Base-by-base conservation (phyloP, 2,329 filamentous ascomycete genomes). In the Apiospora kogelbergensis region DNA sequence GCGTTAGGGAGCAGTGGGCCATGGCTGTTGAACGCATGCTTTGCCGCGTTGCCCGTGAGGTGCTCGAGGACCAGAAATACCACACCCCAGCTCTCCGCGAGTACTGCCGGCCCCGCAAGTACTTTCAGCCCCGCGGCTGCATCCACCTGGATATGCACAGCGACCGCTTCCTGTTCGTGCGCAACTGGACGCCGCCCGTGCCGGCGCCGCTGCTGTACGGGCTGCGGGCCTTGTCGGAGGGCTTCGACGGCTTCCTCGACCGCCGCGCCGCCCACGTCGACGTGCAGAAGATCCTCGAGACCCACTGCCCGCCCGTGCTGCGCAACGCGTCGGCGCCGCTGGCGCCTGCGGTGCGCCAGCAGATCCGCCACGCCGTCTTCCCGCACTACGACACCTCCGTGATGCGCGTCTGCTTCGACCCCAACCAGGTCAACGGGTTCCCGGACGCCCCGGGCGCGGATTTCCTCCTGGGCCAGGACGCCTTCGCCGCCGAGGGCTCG, bases 61-160 rank as follows among this genome's bases (percentile, higher is more conserved):
- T n/a, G n/a, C n/a, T n/a, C n/a, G n/a, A n/a, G n/a, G n/a, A n/a
- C n/a, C n/a, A n/a, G n/a, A n/a, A n/a, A n/a, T n/a, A n/a, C n/a
- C n/a, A n/a, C n/a, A n/a, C n/a, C n/a, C n/a, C n/a, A n/a, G n/a
- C n/a, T n/a, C n/a, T n/a, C n/a, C n/a, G n/a, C 46, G 22, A 9
- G 0, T 26, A 22, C 46, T 22, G 22, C 2, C 3, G 22, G 3
- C 2, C 6, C 0, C 13, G 1, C 7, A 7, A 6, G 3, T 42
- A 3, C 15, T 4, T 7, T 17, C 15, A 7, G 15, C 48, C 45
- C 2, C 48, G 48, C 15, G 48, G 48, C 15, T 33, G 48, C 48
- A 26, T 57, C 48, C 10, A 57, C 48, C 48, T 57, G 26, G 48
- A 57, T 17, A 24, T 57, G 4, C 26, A 57, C 15, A 57, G 6